Evolutionary conservation across 1,284 basidiomycete genomes (phyloP), one percentile per base, ranked within the genome.

Genomic region (Sutorius eximius): DNA sequence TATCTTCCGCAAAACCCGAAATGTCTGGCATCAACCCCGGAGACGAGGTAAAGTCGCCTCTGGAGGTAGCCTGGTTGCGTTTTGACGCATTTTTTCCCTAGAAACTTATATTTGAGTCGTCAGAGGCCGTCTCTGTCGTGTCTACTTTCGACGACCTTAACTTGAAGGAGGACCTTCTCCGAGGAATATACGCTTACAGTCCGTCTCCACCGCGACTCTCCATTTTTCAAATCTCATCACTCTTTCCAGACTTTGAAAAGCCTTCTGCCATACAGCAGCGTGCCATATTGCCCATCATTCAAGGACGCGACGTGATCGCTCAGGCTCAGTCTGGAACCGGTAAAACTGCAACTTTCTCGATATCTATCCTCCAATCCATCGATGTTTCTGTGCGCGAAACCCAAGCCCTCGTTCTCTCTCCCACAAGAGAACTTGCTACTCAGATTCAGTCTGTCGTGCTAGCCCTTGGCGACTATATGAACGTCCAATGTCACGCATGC

Each of bases 181-280:
- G 97, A 58, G 97, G 97, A 63, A 95, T 99, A 74, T 99, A 99
- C 73, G 97, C 96, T 49, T 99, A 99, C 81, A 97, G 95, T 97
- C 62, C 62, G 92, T 83, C 43, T 42, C 42, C 43, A 9, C 33
- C 13, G 12, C 15, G 7, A 1, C 1, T 27, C 24, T 47, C 43
- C 30, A 32, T 53, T 53, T 20, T 52, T 40, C 37, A 29, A 12
- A 13, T 52, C 41, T 58, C 55, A 53, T 18, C 18, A 16, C 20
- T 34, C 51, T n/a, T 29, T 6, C 12, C 15, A 97, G 94, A 96
- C 76, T 99, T 99, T 67, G 97, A 99, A 82, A 97, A 96, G 73
- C 95, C 97, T 24, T 98, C 96, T 58, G 96, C 96, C 49, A 99
- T 99, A 71, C 96, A 99, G 77, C 95, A 98, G 75, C 89, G 96